phyloP scores from a whole-genome alignment of 2,329 filamentous ascomycete genomes.

The Aspergillus alliaceus region DNA sequence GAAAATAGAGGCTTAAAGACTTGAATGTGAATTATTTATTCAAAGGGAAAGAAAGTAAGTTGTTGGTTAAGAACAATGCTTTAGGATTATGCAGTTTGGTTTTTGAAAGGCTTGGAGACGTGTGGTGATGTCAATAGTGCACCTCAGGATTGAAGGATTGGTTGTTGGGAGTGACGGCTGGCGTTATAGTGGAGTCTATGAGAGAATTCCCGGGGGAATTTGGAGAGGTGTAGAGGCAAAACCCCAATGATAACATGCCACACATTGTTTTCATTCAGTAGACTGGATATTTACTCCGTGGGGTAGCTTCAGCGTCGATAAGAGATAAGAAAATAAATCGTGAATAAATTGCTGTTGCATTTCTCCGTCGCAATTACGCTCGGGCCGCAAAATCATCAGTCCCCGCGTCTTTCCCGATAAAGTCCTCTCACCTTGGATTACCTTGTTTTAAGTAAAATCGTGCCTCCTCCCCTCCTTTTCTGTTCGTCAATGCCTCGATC shows the following conservation, averaged over 20 bases:
- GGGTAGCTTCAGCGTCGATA: not conserved
- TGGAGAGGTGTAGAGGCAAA: not conserved
- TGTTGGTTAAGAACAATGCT: not conserved
- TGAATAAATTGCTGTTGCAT: conserved; percentile 17
- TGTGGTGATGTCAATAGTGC: not conserved
- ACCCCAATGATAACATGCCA: not conserved
- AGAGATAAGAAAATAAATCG: conserved; percentile 6
- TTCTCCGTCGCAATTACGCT: conserved; percentile 19
- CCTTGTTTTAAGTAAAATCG: not conserved
- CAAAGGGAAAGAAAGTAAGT: not conserved
- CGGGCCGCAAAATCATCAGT: conserved; percentile 20
- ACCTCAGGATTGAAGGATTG: not conserved
- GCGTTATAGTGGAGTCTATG: not conserved
- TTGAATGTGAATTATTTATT: not conserved
- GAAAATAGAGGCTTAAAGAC: not conserved
- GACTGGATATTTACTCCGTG: not conserved
- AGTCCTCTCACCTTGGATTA: not conserved
- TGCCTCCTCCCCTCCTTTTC: not conserved
- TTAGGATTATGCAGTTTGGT: not conserved
- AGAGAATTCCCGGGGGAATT: not conserved
- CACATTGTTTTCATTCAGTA: not conserved
- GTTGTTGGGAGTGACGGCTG: not conserved
- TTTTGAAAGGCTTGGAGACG: not conserved
- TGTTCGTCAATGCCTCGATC: conserved; percentile 23
- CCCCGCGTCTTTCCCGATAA: conserved; percentile 9